Base-by-base conservation (phyloP, 768 basidiomycete genomes). In the Suillus placidus region DNA sequence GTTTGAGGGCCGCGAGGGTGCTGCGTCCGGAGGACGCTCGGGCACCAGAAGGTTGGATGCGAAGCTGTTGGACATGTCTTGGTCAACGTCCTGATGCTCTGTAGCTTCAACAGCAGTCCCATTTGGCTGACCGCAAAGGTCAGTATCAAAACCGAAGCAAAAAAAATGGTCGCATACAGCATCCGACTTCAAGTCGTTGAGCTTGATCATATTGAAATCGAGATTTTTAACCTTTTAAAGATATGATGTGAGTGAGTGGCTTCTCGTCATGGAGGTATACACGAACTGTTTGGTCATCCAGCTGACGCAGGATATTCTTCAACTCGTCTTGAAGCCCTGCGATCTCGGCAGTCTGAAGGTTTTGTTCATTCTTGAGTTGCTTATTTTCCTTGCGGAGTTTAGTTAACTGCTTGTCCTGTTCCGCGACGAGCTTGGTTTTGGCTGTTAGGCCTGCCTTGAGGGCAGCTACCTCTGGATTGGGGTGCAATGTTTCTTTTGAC, bases 301-400 rank as follows among this genome's bases (percentile, higher is more conserved):
- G 32, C 14, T 62, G 37, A 14, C n/a, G 43, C 13, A 47, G 7
- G 14, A 63, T 32, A 30, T 52, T 45, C 23, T 66, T 66, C 35
- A 66, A 7, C n/a, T 35, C 30, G 10, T 47, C 49, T 40, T 65
- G 64, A 43, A 65, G 62, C 26, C 62, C 14, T 37, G 49, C 61
- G 12, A 63, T 65, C 12, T 52, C 51, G 23, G 42, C 47, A 18
- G 34, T 64, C 62, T 63, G 64, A 4, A 38, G 1, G 16, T 63
- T 30, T 34, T 51, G 54, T 14, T 65, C 38, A 10, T 26, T 49
- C 40, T 26, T 55, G 18, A 66, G 5, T 7, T 35, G 20, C 26
- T 30, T 34, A 20, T 66, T 66, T 23, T 66, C 43, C 54, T 38
- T 40, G 16, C 47, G 49, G 20, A 55, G 34, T 37, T 64, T 51